phyloP scores from a whole-genome alignment of 2,329 filamentous ascomycete genomes.

The Colletotrichum navitas region DNA sequence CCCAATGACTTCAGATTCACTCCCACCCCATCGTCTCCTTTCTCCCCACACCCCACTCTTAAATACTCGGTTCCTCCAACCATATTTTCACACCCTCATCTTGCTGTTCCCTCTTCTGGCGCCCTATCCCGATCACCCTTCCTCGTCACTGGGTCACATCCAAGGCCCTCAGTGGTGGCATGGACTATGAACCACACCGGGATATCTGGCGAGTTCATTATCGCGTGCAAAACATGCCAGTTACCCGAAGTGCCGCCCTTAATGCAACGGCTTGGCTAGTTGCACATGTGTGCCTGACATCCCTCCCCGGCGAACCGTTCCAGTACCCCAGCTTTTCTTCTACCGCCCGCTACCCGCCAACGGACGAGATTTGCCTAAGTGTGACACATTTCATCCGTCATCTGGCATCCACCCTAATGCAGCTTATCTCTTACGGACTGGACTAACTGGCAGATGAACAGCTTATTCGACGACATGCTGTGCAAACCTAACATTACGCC shows the following conservation, averaged over 20 bases:
- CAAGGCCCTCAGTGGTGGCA: conserved; percentile 6
- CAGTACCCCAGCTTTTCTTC: conserved; percentile 32
- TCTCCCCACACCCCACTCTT: conserved; percentile 16
- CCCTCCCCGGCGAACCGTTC: conserved; percentile 23
- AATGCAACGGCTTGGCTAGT: conserved; percentile 4
- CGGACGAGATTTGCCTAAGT: conserved; percentile 28
- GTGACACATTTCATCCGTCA: conserved; percentile 10
- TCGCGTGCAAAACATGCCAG: conserved; percentile 11
- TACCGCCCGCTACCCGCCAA: conserved; percentile 37
- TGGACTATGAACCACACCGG: background rate
- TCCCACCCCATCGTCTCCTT: conserved; percentile 3
- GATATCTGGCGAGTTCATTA: background rate
- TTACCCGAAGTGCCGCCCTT: background rate
- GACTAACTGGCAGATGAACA: background rate
- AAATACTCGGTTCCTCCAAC: conserved; percentile 26
- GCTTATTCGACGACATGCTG: background rate
- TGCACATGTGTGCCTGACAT: conserved; percentile 24
- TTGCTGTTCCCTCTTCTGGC: background rate
- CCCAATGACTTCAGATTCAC: conserved; percentile 20
- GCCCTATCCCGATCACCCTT: background rate
- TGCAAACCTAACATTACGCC: background rate
- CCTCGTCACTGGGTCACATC: background rate
- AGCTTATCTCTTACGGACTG: conserved; percentile 2
- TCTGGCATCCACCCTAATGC: conserved; percentile 29
- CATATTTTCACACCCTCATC: conserved; percentile 18